Evolutionary conservation across 257 asterid species (phyloP).

Genomic region (Fraxinus americana): DNA sequence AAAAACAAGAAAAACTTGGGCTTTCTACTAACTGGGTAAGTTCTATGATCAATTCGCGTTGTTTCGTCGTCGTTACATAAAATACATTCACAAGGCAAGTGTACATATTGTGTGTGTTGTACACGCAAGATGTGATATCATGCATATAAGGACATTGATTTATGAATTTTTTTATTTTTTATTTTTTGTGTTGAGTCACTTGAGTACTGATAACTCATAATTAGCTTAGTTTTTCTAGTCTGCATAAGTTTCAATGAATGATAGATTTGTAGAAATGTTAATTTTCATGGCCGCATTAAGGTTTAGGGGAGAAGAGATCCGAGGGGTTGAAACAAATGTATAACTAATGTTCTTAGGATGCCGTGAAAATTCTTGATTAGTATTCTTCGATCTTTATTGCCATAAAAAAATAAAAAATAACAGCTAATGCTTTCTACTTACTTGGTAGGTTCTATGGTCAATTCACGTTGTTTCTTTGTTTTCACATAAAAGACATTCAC

Average conservation of each 20-base stretch:
- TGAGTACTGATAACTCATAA: neutral
- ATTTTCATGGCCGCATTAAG: neutral
- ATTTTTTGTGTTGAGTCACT: neutral
- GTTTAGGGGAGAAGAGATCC: neutral
- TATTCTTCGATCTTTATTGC: no score
- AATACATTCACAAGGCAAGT: no score
- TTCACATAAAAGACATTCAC: neutral
- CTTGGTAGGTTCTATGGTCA: neutral
- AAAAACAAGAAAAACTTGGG: neutral
- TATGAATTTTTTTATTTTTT: neutral
- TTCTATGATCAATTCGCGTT: neutral
- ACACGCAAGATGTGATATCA: no score
- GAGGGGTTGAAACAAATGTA: no score
- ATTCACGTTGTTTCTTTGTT: neutral
- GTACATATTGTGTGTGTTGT: no score
- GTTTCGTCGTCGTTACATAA: neutral
- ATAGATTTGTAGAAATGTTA: neutral
- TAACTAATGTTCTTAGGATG: no score
- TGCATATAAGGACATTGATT: neutral
- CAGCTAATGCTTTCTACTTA: no score
- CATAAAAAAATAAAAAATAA: no score
- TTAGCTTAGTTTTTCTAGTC: neutral
- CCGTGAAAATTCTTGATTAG: no score
- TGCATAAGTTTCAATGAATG: neutral
- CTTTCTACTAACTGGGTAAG: neutral